Conservation (phyloP, 176 grass and related monocot genomes). For the Oryza meyeriana region DNA sequence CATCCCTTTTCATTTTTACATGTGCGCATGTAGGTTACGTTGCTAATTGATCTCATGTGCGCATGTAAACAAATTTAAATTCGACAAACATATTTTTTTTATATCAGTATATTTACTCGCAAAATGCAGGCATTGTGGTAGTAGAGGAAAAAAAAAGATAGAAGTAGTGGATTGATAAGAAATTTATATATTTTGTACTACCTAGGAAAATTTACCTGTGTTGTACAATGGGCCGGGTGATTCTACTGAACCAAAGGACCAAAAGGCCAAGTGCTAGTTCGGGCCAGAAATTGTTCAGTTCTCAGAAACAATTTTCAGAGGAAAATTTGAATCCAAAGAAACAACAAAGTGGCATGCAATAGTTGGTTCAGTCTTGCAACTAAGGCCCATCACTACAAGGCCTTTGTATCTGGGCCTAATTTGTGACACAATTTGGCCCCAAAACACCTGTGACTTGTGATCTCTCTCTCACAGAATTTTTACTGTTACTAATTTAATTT, state of each 20-base stretch:
- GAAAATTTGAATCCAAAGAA: too few species aligned
- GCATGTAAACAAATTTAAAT: neutral
- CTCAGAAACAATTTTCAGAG: too few species aligned
- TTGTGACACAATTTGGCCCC: neutral
- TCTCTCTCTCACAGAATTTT: too few species aligned
- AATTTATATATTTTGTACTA: neutral
- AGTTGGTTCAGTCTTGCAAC: neutral
- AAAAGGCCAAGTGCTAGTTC: too few species aligned
- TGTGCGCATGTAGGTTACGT: too few species aligned
- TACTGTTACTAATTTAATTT: too few species aligned
- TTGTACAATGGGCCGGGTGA: too few species aligned
- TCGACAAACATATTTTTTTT: too few species aligned
- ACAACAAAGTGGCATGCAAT: neutral
- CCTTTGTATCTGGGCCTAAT: neutral
- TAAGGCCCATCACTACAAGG: neutral
- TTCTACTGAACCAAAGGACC: too few species aligned
- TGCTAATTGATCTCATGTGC: too few species aligned
- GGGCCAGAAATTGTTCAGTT: too few species aligned
- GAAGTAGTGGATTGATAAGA: neutral
- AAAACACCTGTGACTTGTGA: neutral
- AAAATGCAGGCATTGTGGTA: neutral
- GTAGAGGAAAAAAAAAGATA: neutral
- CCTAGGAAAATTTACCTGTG: too few species aligned
- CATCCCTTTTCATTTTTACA: neutral
- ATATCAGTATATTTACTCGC: neutral